Percentiles rank a stretch among this genome's conserved stretches.
These are phyloP conservation scores for Hericium alpestre DNA, from an alignment of 768 basidiomycete species.

Conservation along the genomic window DNA sequence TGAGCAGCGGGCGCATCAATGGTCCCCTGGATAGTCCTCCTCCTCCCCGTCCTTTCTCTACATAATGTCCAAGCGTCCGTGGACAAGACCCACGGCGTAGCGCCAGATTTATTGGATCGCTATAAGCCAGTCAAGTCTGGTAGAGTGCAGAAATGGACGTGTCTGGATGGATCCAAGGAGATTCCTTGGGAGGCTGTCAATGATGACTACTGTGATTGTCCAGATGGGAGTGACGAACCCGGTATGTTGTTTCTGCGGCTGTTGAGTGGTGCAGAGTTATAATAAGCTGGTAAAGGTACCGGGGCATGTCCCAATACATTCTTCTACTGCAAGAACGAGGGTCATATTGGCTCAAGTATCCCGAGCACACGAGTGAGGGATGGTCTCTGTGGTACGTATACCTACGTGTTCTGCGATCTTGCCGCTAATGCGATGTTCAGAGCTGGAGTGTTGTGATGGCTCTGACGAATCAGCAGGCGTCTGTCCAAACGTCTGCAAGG, in stretches of 20 bases:
- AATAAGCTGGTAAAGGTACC: constrained; percentile 44
- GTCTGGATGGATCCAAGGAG: constrained; percentile 69
- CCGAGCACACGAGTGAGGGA: constrained; percentile 80
- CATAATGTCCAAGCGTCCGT: background rate
- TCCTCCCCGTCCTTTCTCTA: background rate
- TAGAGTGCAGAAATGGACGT: constrained; percentile 43
- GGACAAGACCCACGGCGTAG: background rate
- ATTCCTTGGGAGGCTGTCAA: constrained; percentile 79
- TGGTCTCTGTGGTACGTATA: constrained; percentile 75
- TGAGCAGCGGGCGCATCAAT: background rate
- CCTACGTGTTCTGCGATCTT: background rate
- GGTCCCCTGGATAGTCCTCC: background rate
- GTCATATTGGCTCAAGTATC: constrained; percentile 76
- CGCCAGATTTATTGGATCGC: background rate
- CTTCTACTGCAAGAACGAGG: constrained; percentile 83
- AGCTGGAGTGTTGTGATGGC: constrained; percentile 90
- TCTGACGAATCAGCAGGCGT: constrained; percentile 80
- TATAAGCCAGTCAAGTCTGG: background rate
- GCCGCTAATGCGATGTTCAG: constrained; percentile 30
- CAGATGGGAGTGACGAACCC: constrained; percentile 92
- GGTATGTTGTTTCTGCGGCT: constrained; percentile 32
- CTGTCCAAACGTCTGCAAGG: constrained; percentile 69
- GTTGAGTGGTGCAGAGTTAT: constrained; percentile 1
- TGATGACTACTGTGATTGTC: constrained; percentile 92
- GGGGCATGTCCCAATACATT: constrained; percentile 65